phyloP scores from a whole-genome alignment of 306 rosid species.

The Dryas drummondii region DNA sequence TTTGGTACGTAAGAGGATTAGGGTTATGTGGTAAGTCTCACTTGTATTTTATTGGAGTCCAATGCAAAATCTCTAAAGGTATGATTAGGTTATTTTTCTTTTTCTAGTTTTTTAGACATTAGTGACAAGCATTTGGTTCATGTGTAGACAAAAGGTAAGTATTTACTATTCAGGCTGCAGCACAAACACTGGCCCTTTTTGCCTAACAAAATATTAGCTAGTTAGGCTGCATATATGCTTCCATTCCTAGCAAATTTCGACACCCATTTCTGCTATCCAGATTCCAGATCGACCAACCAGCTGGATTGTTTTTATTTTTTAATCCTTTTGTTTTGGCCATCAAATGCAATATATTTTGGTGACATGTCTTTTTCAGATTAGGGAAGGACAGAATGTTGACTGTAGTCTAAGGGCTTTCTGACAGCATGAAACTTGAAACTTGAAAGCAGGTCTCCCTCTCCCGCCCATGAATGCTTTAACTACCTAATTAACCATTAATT shows the following conservation, averaged over 20 bases:
- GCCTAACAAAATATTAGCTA: background rate
- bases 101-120: too few relatives aligned
- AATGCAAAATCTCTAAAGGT: too few relatives aligned
- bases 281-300: background rate
- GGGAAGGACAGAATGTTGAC: background rate
- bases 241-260: background rate
- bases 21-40: too few relatives aligned
- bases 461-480: background rate
- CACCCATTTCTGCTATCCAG: background rate
- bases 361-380: background rate
- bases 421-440: background rate
- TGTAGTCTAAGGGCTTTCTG: background rate
- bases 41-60: too few relatives aligned
- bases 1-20: too few relatives aligned
- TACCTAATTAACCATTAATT: background rate
- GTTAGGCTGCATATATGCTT: background rate
- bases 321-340: too few relatives aligned
- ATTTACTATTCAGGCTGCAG: background rate
- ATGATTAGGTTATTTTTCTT: too few relatives aligned
- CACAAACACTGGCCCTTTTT: background rate
- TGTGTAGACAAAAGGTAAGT: background rate
- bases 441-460: background rate
- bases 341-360: background rate
- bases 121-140: too few relatives aligned
- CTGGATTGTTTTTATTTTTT: background rate